Conservation (phyloP, 139 green algal genomes). For the Coccomyxa sp. region DNA sequence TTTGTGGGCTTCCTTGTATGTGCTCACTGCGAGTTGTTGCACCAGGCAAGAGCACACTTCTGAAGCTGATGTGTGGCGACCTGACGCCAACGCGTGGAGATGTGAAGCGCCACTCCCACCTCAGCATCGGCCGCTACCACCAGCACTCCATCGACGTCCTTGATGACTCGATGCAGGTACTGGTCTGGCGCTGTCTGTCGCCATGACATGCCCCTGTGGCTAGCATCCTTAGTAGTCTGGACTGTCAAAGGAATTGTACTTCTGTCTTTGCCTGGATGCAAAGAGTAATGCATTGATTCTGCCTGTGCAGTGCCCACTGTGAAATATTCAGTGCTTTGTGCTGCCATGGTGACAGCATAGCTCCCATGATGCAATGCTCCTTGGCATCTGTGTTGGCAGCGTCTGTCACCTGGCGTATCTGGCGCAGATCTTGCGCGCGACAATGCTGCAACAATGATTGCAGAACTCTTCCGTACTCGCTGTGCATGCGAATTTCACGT, state of each 20-base stretch:
- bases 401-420: too few species aligned
- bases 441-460: not conserved
- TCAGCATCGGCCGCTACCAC: conserved; percentile 87
- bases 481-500: too few species aligned
- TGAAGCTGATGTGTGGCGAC: conserved; percentile 96
- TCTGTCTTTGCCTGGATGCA: not conserved
- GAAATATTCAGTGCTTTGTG: too few species aligned
- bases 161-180: conserved; percentile 15
- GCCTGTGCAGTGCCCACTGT: not conserved
- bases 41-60: conserved; percentile 89
- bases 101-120: conserved; percentile 93
- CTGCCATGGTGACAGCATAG: too few species aligned
- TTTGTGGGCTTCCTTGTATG: too few species aligned
- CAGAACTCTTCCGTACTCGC: not conserved
- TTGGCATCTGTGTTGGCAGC: too few species aligned
- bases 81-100: conserved; percentile 82
- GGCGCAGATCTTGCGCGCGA: too few species aligned
- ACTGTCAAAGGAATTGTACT: not conserved
- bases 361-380: too few species aligned
- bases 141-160: conserved; percentile 83
- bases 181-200: too few species aligned
- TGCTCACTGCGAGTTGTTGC: not conserved
- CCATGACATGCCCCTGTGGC: too few species aligned
- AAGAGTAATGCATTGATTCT: not conserved
- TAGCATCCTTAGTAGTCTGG: too few species aligned